Evolutionary conservation across 2,329 filamentous ascomycete species (phyloP), one percentile per base, ranked within the genome.

Genomic region (Tolypocladium inflatum): DNA sequence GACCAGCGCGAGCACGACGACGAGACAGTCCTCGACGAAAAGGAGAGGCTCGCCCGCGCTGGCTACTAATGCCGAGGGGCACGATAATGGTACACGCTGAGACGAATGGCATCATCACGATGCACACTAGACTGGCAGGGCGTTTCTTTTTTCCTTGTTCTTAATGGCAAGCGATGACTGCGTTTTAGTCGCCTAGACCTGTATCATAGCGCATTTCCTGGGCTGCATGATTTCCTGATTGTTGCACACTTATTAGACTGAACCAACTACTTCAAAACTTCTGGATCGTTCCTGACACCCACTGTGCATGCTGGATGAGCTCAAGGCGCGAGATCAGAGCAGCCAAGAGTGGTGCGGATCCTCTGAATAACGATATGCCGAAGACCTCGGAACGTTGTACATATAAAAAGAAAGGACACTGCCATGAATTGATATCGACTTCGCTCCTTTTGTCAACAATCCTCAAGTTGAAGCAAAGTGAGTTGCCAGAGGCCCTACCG

Each of bases 1-100:
- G 30, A 33, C 6, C 30, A 33, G 7, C 7, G 30, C 30, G 30
- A 9, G 30, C 30, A 2, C 30, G 30, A 33, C 30, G 30, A 33
- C 30, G 30, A 33, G 30, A 33, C 7, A 6, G 26, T 63, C 48
- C 17, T 63, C 30, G 60, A 64, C 9, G 66, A 68, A 81, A 70
- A 70, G 63, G 62, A 66, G 42, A 65, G 56, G 39, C 64, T 70
- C 5, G 63, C 65, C 10, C n/a, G 50, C 33, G 38, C 33, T 10
- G 42, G 54, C 9, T 56, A 57, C 50, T 58, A 48, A 38, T 13
- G 10, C 2, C 6, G 4, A 7, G 26, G 13, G 45, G 10, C 15
- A 2, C 5, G 7, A 7, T 2, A 30, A 30, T 17, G 45, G 8
- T 10, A 7, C 26, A 19, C 17, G 6, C 43, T 17, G 6, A 26